These are phyloP conservation scores for Penicillium psychrosexuale DNA, from an alignment of 2,329 filamentous ascomycete genomes.

Conservation along the genomic window DNA sequence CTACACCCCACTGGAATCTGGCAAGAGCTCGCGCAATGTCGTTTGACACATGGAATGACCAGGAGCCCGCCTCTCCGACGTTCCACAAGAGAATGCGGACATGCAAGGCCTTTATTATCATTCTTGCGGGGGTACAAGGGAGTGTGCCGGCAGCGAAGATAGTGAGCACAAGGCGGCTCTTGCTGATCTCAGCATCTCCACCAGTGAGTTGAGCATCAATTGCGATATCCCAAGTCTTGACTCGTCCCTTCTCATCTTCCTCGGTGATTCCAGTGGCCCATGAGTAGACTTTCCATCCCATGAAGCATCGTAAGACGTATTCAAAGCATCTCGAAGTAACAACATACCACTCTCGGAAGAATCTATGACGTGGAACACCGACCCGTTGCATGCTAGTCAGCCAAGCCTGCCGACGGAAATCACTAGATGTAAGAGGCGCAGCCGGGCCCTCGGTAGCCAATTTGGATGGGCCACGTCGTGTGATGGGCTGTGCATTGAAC, in stretches of 20 bases:
- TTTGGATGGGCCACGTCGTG: conserved; percentile 48
- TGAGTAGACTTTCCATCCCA: conserved; percentile 75
- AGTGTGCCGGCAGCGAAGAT: conserved; percentile 84
- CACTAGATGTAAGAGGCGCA: conserved; percentile 68
- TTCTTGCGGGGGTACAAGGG: conserved; percentile 72
- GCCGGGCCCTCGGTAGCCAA: conserved; percentile 22
- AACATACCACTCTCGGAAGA: conserved; percentile 79
- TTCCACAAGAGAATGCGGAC: conserved; percentile 87
- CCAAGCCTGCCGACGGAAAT: conserved; percentile 86
- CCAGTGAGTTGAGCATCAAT: conserved; percentile 90
- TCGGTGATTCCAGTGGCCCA: conserved; percentile 74
- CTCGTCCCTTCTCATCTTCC: conserved; percentile 78
- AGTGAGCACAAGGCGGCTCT: conserved; percentile 78
- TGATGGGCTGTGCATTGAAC: conserved; percentile 56
- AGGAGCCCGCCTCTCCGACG: conserved; percentile 62
- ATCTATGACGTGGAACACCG: conserved; percentile 83
- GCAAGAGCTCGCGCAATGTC: conserved; percentile 70
- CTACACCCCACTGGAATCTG: conserved; percentile 75
- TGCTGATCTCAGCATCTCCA: conserved; percentile 85
- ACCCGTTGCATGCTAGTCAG: conserved; percentile 89
- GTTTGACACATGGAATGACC: conserved; percentile 63
- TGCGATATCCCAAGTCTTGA: conserved; percentile 91
- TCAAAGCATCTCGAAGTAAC: conserved; percentile 77
- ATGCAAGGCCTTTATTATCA: conserved; percentile 91
- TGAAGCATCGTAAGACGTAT: conserved; percentile 71